A percentile compares a stretch with the other conserved stretches of the same genome.
phyloP scores from a whole-genome alignment of 306 rosid genomes.

The Sicyos edulis region DNA sequence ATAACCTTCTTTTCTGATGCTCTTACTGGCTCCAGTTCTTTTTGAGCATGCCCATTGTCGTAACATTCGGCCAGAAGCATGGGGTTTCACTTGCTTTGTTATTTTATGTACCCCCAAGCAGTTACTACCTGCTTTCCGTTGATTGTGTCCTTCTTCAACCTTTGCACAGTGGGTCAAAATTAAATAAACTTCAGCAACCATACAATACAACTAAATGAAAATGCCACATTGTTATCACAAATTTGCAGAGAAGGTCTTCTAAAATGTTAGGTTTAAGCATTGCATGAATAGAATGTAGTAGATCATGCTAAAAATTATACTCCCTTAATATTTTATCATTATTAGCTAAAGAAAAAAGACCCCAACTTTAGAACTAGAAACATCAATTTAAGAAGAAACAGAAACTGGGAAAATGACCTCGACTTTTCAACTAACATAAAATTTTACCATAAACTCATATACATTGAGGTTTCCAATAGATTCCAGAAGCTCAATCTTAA shows the following conservation, averaged over 20 bases:
- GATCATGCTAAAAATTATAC: background rate
- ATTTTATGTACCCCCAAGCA: conserved; percentile 24
- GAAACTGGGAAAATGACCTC: background rate
- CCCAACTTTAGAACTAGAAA: background rate
- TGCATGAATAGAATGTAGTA: background rate
- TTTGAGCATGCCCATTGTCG: conserved; percentile 48
- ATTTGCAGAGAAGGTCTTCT: background rate
- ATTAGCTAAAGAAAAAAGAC: background rate
- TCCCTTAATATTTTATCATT: background rate
- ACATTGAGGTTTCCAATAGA: background rate
- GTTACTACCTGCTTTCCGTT: conserved; percentile 24
- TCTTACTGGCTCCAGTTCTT: conserved; percentile 38
- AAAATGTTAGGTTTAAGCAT: background rate
- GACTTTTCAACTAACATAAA: background rate
- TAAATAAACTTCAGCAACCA: conserved; percentile 6
- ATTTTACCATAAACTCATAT: background rate
- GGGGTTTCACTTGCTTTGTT: conserved; percentile 32
- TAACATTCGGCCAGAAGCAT: conserved; percentile 33
- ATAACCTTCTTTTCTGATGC: conserved; percentile 25
- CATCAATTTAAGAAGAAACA: background rate
- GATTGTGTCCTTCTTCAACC: conserved; percentile 24
- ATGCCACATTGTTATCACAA: background rate
- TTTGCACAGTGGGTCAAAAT: conserved; percentile 20
- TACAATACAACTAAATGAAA: background rate
- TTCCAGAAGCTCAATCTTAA: background rate